These are phyloP conservation scores for Stromatinia cepivora DNA, from an alignment of 2,329 filamentous ascomycete species.

Conservation along the genomic window DNA sequence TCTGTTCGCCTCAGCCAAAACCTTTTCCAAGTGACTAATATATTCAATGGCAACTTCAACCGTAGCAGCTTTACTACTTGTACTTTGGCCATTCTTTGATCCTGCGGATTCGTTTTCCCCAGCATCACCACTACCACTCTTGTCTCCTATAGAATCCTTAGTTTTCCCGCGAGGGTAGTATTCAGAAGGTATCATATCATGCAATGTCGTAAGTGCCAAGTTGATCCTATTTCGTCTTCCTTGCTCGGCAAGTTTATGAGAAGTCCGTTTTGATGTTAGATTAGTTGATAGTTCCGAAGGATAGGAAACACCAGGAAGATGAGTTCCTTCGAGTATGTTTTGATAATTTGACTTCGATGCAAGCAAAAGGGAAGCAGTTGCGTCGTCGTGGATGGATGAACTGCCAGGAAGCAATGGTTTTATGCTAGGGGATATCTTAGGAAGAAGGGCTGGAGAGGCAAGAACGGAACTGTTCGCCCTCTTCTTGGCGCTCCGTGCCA, in stretches of 20 bases:
- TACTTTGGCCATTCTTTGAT: constrained; percentile 50
- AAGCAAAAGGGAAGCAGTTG: constrained; percentile 70
- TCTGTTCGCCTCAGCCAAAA: constrained; percentile 64
- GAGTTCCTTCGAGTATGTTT: constrained; percentile 91
- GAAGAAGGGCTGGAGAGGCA: constrained; percentile 82
- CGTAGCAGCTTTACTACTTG: constrained; percentile 91
- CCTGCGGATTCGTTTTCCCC: constrained; percentile 50
- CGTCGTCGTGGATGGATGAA: constrained; percentile 51
- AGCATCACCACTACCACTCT: constrained; percentile 46
- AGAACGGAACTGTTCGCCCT: constrained; percentile 71
- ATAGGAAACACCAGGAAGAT: constrained; percentile 85
- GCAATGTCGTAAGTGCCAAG: constrained; percentile 83
- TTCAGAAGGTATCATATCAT: constrained; percentile 17
- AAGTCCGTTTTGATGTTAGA: constrained; percentile 92
- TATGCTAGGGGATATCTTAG: constrained; percentile 90
- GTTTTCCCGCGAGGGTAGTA: constrained; percentile 64
- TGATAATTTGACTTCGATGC: constrained; percentile 98
- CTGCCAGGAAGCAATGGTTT: constrained; percentile 77
- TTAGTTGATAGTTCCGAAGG: constrained; percentile 90
- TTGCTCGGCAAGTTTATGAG: constrained; percentile 97
- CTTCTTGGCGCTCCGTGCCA: constrained; percentile 64
- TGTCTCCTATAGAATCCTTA: constrained; percentile 43
- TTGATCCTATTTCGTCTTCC: constrained; percentile 95
- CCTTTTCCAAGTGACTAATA: constrained; percentile 79
- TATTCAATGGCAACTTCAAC: constrained; percentile 98